Conservation (phyloP, 768 basidiomycete genomes). For the Xerocomus spinulosus region DNA sequence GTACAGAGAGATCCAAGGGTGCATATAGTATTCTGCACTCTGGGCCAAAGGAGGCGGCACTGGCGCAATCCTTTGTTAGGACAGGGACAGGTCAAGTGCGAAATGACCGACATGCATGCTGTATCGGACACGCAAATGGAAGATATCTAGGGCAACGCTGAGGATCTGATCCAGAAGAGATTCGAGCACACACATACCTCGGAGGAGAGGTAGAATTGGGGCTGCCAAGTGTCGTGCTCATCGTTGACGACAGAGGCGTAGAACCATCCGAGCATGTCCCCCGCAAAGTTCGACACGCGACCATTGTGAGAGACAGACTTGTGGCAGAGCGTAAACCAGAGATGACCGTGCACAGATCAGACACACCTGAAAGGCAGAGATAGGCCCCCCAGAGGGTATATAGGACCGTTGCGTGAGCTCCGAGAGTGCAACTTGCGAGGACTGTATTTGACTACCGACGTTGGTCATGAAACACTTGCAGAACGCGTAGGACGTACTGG, state of each 20-base stretch:
- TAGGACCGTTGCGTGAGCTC: conserved; percentile 21
- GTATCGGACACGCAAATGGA: conserved; percentile 47
- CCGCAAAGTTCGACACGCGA: conserved; percentile 38
- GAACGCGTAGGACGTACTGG: conserved; percentile 19
- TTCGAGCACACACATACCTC: conserved; percentile 9
- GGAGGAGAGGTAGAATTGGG: conserved; percentile 38
- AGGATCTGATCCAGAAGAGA: not conserved
- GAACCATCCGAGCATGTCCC: conserved; percentile 52
- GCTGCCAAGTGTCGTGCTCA: conserved; percentile 32
- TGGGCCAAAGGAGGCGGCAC: conserved; percentile 56
- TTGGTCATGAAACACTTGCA: not conserved
- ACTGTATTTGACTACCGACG: conserved; percentile 36
- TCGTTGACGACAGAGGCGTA: conserved; percentile 30
- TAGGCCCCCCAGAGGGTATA: conserved; percentile 28
- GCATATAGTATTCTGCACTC: conserved; percentile 41
- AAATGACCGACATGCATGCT: conserved; percentile 43
- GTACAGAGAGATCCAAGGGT: conserved; percentile 38
- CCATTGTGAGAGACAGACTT: conserved; percentile 36
- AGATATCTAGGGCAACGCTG: conserved; percentile 37
- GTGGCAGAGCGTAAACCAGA: not conserved
- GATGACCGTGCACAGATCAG: not conserved
- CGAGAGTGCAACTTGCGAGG: conserved; percentile 38
- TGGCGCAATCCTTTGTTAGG: conserved; percentile 27
- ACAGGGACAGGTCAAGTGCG: not conserved
- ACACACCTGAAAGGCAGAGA: conserved; percentile 46